Evolutionary conservation across 2,329 filamentous ascomycete species (phyloP), one percentile per base, ranked within the genome.

Genomic region (Fusarium luffae): DNA sequence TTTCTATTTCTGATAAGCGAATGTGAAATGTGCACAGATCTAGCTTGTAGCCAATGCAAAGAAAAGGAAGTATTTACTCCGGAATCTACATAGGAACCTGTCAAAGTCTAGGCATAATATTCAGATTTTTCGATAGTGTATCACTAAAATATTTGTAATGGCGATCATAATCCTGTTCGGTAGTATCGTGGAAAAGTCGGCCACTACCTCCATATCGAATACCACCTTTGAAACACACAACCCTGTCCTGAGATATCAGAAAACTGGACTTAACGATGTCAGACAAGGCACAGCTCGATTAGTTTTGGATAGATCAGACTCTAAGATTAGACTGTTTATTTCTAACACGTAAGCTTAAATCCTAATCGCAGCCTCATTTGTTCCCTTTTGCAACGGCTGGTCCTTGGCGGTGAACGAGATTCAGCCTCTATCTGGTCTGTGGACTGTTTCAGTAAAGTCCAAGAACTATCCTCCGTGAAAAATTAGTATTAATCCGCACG

Each of bases 361-460:
- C 34, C 34, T 37, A 37, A 37, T 12, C 18, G 34, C 12, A 46
- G 43, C 43, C 18, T 50, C 47, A 25, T 21, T 21, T n/a, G 21
- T 37, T 51, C 8, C 32, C 23, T 8, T n/a, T 37, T 37, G 34
- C 34, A 12, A 37, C 1, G 18, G 3, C 18, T 6, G 5, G 34
- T n/a, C 5, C 34, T n/a, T n/a, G 9, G 34, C 18, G 34, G 34
- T 27, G n/a, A 4, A 16, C 34, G 3, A 32, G 5, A n/a, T 50
- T n/a, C 23, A 50, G 47, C 16, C 27, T 25, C 48, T 27, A 40
- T 18, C 16, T 50, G 11, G 5, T 40, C 12, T n/a, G 10, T 25
- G 8, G 23, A 51, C 21, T 27, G 48, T 51, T 51, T 51, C 49
- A 51, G 21, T n/a, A 11, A 27, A 23, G 23, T 12, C 13, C 32